These are phyloP conservation scores for Diaporthe batatas DNA, from an alignment of 2,329 filamentous ascomycete species.

Conservation along the genomic window DNA sequence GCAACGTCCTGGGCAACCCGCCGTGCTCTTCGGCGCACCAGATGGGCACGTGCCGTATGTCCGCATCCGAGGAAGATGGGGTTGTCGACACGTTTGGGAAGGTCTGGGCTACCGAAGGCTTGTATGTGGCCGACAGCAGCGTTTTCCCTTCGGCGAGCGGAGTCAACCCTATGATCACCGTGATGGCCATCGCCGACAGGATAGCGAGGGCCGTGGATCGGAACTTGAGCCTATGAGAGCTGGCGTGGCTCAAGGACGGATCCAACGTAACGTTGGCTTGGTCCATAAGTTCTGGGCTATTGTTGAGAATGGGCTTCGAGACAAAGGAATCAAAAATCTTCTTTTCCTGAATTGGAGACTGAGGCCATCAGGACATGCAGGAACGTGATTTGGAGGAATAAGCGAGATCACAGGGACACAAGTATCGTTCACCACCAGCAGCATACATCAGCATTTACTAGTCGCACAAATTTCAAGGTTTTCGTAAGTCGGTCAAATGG, in stretches of 20 bases:
- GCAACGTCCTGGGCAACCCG: constrained; percentile 64
- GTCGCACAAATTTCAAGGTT: not conserved
- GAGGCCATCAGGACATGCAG: not conserved
- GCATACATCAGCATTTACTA: not conserved
- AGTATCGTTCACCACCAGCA: not conserved
- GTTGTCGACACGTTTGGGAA: constrained; percentile 70
- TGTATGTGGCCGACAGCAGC: constrained; percentile 81
- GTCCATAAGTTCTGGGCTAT: not conserved
- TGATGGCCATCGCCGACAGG: constrained; percentile 78
- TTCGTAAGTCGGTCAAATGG: not conserved
- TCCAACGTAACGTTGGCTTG: not conserved
- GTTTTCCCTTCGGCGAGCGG: constrained; percentile 83
- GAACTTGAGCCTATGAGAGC: constrained; percentile 53
- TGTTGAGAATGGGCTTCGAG: not conserved
- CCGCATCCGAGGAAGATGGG: constrained; percentile 61
- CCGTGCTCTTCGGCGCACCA: constrained; percentile 81
- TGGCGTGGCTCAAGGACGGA: not conserved
- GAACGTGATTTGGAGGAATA: not conserved
- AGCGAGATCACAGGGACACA: not conserved
- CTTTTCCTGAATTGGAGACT: not conserved
- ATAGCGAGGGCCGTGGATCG: constrained; percentile 70
- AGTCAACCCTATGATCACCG: constrained; percentile 86
- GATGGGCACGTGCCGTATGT: constrained; percentile 85
- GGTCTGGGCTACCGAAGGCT: constrained; percentile 74
- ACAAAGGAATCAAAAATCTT: not conserved